Conservation (phyloP, 2,329 filamentous ascomycete genomes). For the Colletotrichum coccodes region DNA sequence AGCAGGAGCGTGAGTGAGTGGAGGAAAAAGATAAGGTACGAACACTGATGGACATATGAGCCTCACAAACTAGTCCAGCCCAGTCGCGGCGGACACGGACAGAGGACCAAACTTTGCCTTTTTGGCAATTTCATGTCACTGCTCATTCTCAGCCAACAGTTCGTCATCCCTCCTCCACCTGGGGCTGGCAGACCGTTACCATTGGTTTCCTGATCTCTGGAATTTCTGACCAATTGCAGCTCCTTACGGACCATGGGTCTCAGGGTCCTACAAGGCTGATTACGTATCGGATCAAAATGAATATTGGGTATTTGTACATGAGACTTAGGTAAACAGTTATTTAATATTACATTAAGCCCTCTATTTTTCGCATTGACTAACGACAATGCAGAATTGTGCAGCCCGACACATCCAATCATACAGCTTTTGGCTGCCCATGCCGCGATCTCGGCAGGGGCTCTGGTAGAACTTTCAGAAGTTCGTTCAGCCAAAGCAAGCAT, state of each 20-base stretch:
- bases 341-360: neutral
- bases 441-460: neutral
- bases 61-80: neutral
- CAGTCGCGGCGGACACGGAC: neutral
- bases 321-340: neutral
- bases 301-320: neutral
- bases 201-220: slow-evolving; percentile 22
- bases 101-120: slow-evolving; percentile 20
- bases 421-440: neutral
- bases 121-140: slow-evolving; percentile 30
- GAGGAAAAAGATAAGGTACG: neutral
- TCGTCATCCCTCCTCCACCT: slow-evolving; percentile 35
- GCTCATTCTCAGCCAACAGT: slow-evolving; percentile 31
- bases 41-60: neutral
- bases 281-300: slow-evolving; percentile 13
- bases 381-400: neutral
- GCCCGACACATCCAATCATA: neutral
- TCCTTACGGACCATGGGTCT: neutral
- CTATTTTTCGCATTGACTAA: neutral
- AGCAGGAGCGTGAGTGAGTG: neutral
- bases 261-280: slow-evolving; percentile 14
- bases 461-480: neutral
- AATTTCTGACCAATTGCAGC: slow-evolving; percentile 23
- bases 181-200: slow-evolving; percentile 12
- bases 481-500: neutral